A percentile compares a stretch with the other conserved stretches of the same genome.
phyloP scores from a whole-genome alignment of 2,329 filamentous ascomycete genomes.

The Penicillium frequentans region DNA sequence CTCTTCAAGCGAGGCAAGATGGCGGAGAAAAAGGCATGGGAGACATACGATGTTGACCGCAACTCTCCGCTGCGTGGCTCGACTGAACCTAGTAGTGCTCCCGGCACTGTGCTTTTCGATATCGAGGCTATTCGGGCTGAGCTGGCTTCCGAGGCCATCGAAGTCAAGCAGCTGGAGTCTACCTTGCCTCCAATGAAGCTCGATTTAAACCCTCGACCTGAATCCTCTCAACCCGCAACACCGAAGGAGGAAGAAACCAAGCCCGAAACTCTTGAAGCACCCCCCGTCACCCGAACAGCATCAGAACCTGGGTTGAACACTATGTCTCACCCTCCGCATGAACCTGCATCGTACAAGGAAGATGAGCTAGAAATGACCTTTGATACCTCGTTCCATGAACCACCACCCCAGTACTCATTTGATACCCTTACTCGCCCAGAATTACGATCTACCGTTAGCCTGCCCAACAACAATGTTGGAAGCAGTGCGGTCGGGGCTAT shows the following conservation, averaged over 20 bases:
- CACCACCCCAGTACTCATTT: slow-evolving; percentile 14
- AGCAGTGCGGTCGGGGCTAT: slow-evolving; percentile 23
- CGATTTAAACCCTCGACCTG: slow-evolving; percentile 47
- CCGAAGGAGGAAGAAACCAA: slow-evolving; percentile 27
- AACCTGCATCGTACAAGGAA: slow-evolving; percentile 21
- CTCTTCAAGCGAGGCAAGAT: slow-evolving; percentile 78
- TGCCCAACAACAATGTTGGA: slow-evolving; percentile 21
- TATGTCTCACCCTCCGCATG: neutral
- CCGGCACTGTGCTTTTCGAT: slow-evolving; percentile 75
- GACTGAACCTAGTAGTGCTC: slow-evolving; percentile 27
- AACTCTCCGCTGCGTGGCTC: slow-evolving; percentile 29
- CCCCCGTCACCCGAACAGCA: slow-evolving; percentile 19
- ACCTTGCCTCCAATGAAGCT: slow-evolving; percentile 90
- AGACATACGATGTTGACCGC: slow-evolving; percentile 76
- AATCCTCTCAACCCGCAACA: slow-evolving; percentile 18
- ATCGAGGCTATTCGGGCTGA: slow-evolving; percentile 90
- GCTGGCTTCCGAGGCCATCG: slow-evolving; percentile 68
- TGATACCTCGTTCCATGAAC: slow-evolving; percentile 61
- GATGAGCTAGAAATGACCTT: slow-evolving; percentile 67
- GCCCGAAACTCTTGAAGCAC: slow-evolving; percentile 31
- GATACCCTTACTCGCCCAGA: slow-evolving; percentile 23
- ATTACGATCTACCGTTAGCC: slow-evolving; percentile 33
- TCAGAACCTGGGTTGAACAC: slow-evolving; percentile 19
- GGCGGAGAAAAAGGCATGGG: slow-evolving; percentile 82
- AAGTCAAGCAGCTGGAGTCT: slow-evolving; percentile 79